Base-by-base conservation (phyloP, 2,329 filamentous ascomycete genomes). In the Epichloe bromicola region DNA sequence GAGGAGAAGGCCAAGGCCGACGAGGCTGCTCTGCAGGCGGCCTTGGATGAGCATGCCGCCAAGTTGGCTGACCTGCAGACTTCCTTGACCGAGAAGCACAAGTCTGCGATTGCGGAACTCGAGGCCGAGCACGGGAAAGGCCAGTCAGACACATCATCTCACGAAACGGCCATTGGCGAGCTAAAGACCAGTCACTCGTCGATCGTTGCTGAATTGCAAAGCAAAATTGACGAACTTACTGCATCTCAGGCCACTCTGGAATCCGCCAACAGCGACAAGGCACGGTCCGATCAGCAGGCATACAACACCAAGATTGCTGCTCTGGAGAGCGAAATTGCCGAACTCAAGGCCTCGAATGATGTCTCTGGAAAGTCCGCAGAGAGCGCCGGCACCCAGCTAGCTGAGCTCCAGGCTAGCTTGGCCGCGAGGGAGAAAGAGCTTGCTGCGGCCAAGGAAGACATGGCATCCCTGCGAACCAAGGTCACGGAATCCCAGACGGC, bases 91-190 rank as follows among this genome's bases (percentile, higher is more conserved):
- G 69, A 74, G 26, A 70, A 82, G 59, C 76, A 82, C 56, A 62
- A 71, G 44, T 63, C 71, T 41, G 60, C 63, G 12, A 58, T 81
- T 12, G 67, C 72, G 41, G 71, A 71, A 4, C 63, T 82, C 44
- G 73, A 80, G 60, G 64, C 70, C n/a, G 73, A 75, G 55, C 75
- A 82, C 56, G 70, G 70, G 6, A 69, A 74, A 57, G 72, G 68
- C 51, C 67, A 71, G 57, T 59, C 69, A 1, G 67, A 73, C 46
- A 65, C 67, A 8, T 66, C 68, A 12, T 71, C 70, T 2, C 72
- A 78, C 33, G 72, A 78, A 53, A 66, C 73, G 51, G 67, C 71
- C 19, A 60, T 81, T 30, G 63, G 69, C 10, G 74, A 77, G 10
- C 65, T 81, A 45, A 76, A 74, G 58, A 57, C 69, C 4, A 65